Conservation (phyloP, 2,329 filamentous ascomycete species). For the Stylonectria norvegica region DNA sequence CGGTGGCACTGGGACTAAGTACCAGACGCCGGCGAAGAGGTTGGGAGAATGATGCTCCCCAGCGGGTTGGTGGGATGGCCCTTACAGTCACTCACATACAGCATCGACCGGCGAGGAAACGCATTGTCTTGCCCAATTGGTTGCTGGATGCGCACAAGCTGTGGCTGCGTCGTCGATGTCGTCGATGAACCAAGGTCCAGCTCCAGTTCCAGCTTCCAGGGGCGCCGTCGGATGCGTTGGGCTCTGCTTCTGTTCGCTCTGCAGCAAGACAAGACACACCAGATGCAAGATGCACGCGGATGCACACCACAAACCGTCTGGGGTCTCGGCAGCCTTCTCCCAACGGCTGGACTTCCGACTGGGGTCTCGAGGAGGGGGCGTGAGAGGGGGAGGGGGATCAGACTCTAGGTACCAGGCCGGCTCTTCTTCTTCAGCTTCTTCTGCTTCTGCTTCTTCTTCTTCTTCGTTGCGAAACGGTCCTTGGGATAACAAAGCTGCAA, state of each 20-base stretch:
- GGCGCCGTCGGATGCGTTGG: background rate
- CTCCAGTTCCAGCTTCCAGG: no score
- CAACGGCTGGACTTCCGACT: slow-evolving; percentile 12
- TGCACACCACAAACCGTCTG: slow-evolving; percentile 12
- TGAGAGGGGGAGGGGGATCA: no score
- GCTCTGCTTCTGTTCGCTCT: no score
- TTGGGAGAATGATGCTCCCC: slow-evolving; percentile 4
- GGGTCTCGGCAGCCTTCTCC: slow-evolving; percentile 9
- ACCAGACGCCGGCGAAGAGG: no score
- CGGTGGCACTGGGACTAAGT: background rate
- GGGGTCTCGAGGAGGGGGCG: no score
- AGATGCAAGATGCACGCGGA: slow-evolving; percentile 8
- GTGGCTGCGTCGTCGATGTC: slow-evolving; percentile 3
- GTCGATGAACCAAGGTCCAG: slow-evolving; percentile 7
- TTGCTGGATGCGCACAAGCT: slow-evolving; percentile 17
- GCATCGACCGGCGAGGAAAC: slow-evolving; percentile 17
- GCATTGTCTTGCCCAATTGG: slow-evolving; percentile 23
- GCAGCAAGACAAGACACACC: slow-evolving; percentile 3
- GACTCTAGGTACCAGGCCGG: slow-evolving; percentile 15
- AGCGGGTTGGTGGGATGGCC: slow-evolving; percentile 18
- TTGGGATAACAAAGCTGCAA: no score
- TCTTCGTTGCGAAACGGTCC: slow-evolving; percentile 11
- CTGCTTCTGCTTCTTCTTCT: no score
- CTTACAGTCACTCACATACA: slow-evolving; percentile 24
- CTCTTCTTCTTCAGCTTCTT: slow-evolving; percentile 9